Evolutionary conservation across 306 rosid genomes (phyloP), one percentile per base, ranked within the genome.

Genomic region (Begonia loranthoides): DNA sequence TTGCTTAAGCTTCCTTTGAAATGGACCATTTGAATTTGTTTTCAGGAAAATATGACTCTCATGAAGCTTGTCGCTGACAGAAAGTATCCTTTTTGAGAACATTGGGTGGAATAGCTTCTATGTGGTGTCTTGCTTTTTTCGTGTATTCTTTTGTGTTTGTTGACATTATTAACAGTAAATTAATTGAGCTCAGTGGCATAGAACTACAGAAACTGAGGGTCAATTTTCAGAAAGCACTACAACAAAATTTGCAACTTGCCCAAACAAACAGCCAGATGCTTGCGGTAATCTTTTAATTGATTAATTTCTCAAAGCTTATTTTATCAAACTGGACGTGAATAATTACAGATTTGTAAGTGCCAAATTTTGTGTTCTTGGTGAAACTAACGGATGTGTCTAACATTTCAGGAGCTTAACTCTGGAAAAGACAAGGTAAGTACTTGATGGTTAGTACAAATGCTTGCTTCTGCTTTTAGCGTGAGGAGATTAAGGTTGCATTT

Each of bases 161-260:
- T 60, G 17, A 65, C 54, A 44, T 44, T 48, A 40, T 73, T 66
- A 52, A 59, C 67, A 89, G 97, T 61, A 69, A 63, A 38, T 9
- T 70, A 16, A 68, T 89, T 60, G 83, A 82, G 57, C 57, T 76
- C 11, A 67, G 73, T 58, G 74, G 69, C 62, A 55, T 61, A 10
- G 90, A 89, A 69, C 34, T 82, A 24, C 73, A 70, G 58, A 82
- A 72, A 58, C 53, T 67, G 69, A 84, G 75, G 66, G 57, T 9
- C 53, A 63, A 80, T 75, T 66, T 70, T 56, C 80, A 77, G 75
- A 85, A 64, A 61, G 69, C 74, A 49, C 72, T 63, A 62, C 77
- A 59, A 62, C 95, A 90, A 63, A 90, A 90, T 65, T n/a, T 54
- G 22, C 80, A 85, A 63, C 83, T 90, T 46, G 92, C 94, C 56